Evolutionary conservation across 768 basidiomycete species (phyloP).

Genomic region (Tulasnella sp.): DNA sequence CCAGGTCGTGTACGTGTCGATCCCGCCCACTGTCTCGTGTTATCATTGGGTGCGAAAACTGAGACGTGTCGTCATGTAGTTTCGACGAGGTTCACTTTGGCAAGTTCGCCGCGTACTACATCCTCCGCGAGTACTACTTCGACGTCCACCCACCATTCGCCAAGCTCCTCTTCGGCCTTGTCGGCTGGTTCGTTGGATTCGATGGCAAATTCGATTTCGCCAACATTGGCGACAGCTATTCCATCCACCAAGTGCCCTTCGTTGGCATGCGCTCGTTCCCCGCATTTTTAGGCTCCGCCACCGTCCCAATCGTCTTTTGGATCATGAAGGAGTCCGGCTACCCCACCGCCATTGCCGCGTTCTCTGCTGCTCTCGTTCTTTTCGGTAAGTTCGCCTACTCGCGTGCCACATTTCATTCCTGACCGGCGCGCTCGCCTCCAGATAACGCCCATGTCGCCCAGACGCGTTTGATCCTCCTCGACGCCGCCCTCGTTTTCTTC

Average conservation of each 20-base stretch:
- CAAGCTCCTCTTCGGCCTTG: constrained; percentile 90
- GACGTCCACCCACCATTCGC: constrained; percentile 98
- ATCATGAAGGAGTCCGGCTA: constrained; percentile 99
- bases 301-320: constrained; percentile 86
- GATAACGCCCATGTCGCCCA: constrained; percentile 97
- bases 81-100: constrained; percentile 99
- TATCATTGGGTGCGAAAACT: neutral
- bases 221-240: constrained; percentile 93
- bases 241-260: constrained; percentile 83
- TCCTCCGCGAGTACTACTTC: constrained; percentile 94
- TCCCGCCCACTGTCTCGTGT: neutral
- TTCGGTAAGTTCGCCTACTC: constrained; percentile 66
- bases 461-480: constrained; percentile 94
- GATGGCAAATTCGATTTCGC: constrained; percentile 94
- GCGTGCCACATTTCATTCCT: neutral
- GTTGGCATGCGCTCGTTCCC: constrained; percentile 92
- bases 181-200: constrained; percentile 96
- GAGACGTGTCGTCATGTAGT: constrained; percentile 47
- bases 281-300: constrained; percentile 87
- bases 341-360: constrained; percentile 85
- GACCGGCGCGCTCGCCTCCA: constrained; percentile 42
- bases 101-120: constrained; percentile 95
- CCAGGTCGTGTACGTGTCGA: constrained; percentile 80
- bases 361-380: constrained; percentile 81
- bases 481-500: constrained; percentile 93